Evolutionary conservation across 768 basidiomycete species (phyloP), one percentile per base, ranked within the genome.

Genomic region (Boletus vinaceobasis): DNA sequence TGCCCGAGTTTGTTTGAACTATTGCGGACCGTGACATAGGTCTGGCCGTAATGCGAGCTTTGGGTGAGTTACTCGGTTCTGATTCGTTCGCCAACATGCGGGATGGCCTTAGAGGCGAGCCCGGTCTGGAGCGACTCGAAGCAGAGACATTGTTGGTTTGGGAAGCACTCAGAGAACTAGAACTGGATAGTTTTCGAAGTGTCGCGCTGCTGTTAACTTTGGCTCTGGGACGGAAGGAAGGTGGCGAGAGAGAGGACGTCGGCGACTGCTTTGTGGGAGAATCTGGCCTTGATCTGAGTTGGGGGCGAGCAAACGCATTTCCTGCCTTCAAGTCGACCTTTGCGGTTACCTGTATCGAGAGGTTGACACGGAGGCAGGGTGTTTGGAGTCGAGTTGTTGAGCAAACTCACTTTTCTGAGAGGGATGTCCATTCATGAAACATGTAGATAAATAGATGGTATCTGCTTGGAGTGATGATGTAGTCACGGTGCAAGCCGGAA

Each of bases 131-230:
- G 75, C 77, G 27, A 69, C 63, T 44, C 72, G 71, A 37, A 77
- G 74, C 37, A 75, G 75, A 32, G 75, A 69, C 33, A 67, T 64
- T 23, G 53, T 63, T 61, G 44, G 59, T 50, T 9, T 42, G 59
- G 21, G 56, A 43, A 11, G 53, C n/a, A 19, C 9, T 47, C 10
- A 65, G 57, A 10, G 70, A 57, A 33, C 55, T 62, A 44, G 66
- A 57, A 32, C 66, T 63, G 43, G 65, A 57, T 1, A 58, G 43
- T 42, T 67, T 71, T 36, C 71, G 65, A 43, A 66, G 50, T 4
- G 77, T 76, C 35, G 81, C 81, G 60, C 75, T 81, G 56, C 73
- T 78, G 61, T 82, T 86, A 37, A 88, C 75, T 69, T 84, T 88
- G 54, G 82, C 84, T 65, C 75, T 86, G 14, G 83, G 81, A 52